phyloP scores from a whole-genome alignment of 192 early-diverging fungal genomes.

The Coemansia sp. region DNA sequence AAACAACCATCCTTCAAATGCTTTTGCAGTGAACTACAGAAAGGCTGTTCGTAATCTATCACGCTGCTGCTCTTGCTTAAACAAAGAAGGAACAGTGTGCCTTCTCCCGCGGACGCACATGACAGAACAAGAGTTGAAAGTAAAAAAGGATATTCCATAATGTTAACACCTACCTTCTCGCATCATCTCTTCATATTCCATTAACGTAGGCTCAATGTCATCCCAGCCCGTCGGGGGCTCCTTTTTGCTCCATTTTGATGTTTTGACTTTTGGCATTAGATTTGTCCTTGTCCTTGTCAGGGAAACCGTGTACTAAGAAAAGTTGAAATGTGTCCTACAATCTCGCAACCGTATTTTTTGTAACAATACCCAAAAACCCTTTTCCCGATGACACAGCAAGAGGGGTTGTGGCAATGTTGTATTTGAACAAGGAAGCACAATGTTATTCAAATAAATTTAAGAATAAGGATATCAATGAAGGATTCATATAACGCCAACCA shows the following conservation, averaged over 20 bases:
- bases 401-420: too few species aligned
- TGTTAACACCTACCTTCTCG: slow-evolving; percentile 64
- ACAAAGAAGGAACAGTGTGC: too few species aligned
- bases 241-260: slow-evolving; percentile 67
- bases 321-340: background rate
- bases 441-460: background rate
- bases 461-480: background rate
- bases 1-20: too few species aligned
- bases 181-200: slow-evolving; percentile 92
- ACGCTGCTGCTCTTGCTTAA: too few species aligned
- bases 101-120: too few species aligned
- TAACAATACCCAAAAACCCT: background rate
- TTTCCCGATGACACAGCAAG: background rate
- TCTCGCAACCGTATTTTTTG: background rate
- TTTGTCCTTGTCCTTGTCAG: background rate
- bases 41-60: too few species aligned
- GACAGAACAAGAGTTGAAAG: background rate
- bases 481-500: too few species aligned
- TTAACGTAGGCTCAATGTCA: slow-evolving; percentile 90
- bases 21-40: too few species aligned
- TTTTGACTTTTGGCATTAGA: slow-evolving; percentile 77
- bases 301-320: background rate
- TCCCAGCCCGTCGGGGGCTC: slow-evolving; percentile 93
- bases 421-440: background rate
- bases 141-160: background rate